These are phyloP conservation scores for Neocallimastix lanati DNA, from an alignment of 192 early-diverging fungal genomes.

Conservation along the genomic window DNA sequence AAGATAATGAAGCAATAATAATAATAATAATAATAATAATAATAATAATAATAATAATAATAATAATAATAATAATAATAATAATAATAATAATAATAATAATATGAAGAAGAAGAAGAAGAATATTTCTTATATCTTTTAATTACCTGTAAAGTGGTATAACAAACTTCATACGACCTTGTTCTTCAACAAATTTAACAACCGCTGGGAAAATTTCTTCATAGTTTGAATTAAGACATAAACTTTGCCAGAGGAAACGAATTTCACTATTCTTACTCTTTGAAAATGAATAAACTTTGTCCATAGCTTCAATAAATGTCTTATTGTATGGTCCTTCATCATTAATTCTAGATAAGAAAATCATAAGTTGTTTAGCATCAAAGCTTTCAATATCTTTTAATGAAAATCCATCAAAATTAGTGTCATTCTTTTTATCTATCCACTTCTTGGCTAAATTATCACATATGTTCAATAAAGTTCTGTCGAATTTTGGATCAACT, in stretches of 20 bases:
- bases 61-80: too few species aligned
- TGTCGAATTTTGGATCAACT: conserved; percentile 66
- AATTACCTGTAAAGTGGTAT: conserved; percentile 51
- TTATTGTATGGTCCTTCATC: conserved; percentile 43
- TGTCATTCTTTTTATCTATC: conserved; percentile 18
- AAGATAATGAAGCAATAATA: too few species aligned
- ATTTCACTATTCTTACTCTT: conserved; percentile 68
- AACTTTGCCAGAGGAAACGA: conserved; percentile 65
- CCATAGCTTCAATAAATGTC: conserved; percentile 40
- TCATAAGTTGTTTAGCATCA: conserved; percentile 40
- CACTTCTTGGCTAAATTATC: conserved; percentile 59
- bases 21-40: too few species aligned
- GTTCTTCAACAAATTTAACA: conserved; percentile 57
- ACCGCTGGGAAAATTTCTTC: conserved; percentile 58
- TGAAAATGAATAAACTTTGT: conserved; percentile 52
- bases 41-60: too few species aligned
- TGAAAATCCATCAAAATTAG: conserved; percentile 29
- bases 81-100: too few species aligned
- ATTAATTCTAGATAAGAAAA: conserved; percentile 12
- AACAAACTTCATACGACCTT: conserved; percentile 53
- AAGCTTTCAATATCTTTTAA: conserved; percentile 45
- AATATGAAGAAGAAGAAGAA: too few species aligned
- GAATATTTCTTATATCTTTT: too few species aligned
- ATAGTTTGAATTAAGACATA: conserved; percentile 50
- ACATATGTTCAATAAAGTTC: conserved; percentile 63